Percentiles rank a stretch among this genome's conserved stretches.
Conservation (phyloP, 1,139 yeast species). For the Yamadazyma conglobata region DNA sequence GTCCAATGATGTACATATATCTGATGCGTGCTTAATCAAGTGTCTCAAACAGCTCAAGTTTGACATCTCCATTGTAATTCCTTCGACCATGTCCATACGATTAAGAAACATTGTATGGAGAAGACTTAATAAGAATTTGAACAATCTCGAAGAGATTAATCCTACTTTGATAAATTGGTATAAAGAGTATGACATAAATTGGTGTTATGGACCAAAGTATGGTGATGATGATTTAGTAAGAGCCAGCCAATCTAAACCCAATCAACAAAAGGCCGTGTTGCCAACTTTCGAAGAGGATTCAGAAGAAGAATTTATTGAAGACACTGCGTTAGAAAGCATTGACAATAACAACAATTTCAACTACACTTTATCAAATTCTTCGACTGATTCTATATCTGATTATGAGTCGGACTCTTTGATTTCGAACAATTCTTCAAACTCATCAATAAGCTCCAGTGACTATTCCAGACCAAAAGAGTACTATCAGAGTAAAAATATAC, state of each 20-base stretch:
- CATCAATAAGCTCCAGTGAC: slow-evolving; percentile 3
- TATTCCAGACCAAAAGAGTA: neutral
- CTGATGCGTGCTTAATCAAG: slow-evolving; percentile 13
- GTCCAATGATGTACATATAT: slow-evolving; percentile 15
- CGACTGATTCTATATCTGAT: slow-evolving; percentile 6
- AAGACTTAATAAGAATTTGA: slow-evolving; percentile 34
- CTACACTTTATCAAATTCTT: slow-evolving; percentile 6
- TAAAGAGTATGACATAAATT: slow-evolving; percentile 41
- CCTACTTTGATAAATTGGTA: slow-evolving; percentile 44
- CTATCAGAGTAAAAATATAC: neutral
- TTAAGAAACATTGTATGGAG: slow-evolving; percentile 43
- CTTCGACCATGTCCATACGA: slow-evolving; percentile 26
- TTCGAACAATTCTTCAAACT: slow-evolving; percentile 5
- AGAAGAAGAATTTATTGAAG: slow-evolving; percentile 2
- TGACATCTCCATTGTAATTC: slow-evolving; percentile 24
- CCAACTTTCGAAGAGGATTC: neutral
- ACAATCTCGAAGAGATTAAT: slow-evolving; percentile 24
- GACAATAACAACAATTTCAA: neutral
- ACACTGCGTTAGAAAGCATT: neutral
- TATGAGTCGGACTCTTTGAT: slow-evolving; percentile 5
- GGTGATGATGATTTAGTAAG: slow-evolving; percentile 8
- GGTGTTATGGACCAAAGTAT: slow-evolving; percentile 45
- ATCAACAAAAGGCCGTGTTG: neutral
- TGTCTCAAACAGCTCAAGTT: slow-evolving; percentile 18
- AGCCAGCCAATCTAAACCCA: no score